A percentile compares a stretch with the other conserved stretches of the same genome.
phyloP scores from a whole-genome alignment of 2,329 filamentous ascomycete genomes.

The Scytalidium lignicola region DNA sequence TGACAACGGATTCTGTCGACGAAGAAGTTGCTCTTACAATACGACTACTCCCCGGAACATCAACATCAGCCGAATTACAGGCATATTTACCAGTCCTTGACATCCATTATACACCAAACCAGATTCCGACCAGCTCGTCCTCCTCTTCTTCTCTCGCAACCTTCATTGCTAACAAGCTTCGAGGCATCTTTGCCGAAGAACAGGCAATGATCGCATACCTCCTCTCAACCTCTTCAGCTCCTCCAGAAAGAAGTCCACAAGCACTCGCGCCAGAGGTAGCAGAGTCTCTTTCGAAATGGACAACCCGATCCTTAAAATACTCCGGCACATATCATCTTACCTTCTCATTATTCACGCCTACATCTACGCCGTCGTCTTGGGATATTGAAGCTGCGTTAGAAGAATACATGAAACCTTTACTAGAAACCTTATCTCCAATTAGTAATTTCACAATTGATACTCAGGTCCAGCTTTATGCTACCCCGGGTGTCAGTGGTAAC shows the following conservation, averaged over 20 bases:
- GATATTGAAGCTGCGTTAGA: constrained; percentile 79
- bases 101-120: constrained; percentile 68
- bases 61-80: constrained; percentile 58
- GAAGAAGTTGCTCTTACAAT: constrained; percentile 62
- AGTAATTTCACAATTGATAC: constrained; percentile 96
- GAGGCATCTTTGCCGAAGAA: constrained; percentile 78
- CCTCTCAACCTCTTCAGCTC: constrained; percentile 54
- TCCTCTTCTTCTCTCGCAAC: constrained; percentile 73
- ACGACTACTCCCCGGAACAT: constrained; percentile 60
- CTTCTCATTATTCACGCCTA: constrained; percentile 88
- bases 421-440: constrained; percentile 73
- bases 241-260: constrained; percentile 41
- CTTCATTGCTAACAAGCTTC: constrained; percentile 74
- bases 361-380: constrained; percentile 77
- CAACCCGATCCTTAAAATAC: constrained; percentile 83
- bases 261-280: constrained; percentile 45
- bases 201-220: constrained; percentile 78
- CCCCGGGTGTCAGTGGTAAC: constrained; percentile 52
- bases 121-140: constrained; percentile 60
- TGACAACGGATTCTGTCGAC: constrained; percentile 31
- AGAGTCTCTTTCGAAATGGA: constrained; percentile 60
- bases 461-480: constrained; percentile 92
- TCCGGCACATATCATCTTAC: constrained; percentile 92
- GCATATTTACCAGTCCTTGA: constrained; percentile 68
- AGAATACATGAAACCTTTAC: constrained; percentile 74